phyloP scores from a whole-genome alignment of 2,329 filamentous ascomycete species.

The Venturia asperata region DNA sequence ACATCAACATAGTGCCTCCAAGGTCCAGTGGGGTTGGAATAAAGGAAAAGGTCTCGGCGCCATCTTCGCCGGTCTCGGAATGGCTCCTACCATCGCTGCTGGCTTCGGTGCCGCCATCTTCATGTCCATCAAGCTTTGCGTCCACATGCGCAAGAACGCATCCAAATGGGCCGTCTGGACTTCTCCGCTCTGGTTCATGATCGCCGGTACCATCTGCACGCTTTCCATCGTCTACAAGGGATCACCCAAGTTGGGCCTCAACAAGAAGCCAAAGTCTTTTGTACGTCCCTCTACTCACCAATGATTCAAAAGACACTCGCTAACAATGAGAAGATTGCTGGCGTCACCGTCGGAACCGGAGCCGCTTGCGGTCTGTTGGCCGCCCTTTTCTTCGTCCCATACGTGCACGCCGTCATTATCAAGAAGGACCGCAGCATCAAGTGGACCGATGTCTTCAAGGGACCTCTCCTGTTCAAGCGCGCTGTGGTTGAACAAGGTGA shows the following conservation, averaged over 20 bases:
- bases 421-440: slow-evolving; percentile 55
- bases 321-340: slow-evolving; percentile 26
- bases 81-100: slow-evolving; percentile 51
- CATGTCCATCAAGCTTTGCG: slow-evolving; percentile 63
- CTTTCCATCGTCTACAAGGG: slow-evolving; percentile 46
- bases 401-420: slow-evolving; percentile 52
- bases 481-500: slow-evolving; percentile 25
- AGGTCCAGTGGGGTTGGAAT: slow-evolving; percentile 51
- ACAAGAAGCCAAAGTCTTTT: slow-evolving; percentile 24
- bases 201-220: slow-evolving; percentile 60
- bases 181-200: slow-evolving; percentile 70
- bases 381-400: slow-evolving; percentile 50
- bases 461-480: slow-evolving; percentile 41
- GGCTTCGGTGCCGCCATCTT: slow-evolving; percentile 59
- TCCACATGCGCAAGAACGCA: slow-evolving; percentile 65
- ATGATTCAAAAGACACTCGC: background rate
- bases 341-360: slow-evolving; percentile 26
- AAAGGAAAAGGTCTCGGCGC: slow-evolving; percentile 60
- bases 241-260: slow-evolving; percentile 42
- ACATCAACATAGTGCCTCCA: slow-evolving; percentile 26
- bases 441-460: slow-evolving; percentile 47
- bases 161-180: slow-evolving; percentile 66
- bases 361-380: slow-evolving; percentile 22
- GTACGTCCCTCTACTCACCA: background rate
- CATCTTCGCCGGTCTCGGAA: slow-evolving; percentile 55